Conservation (phyloP, 2,329 filamentous ascomycete genomes). For the Xylaria sp. region DNA sequence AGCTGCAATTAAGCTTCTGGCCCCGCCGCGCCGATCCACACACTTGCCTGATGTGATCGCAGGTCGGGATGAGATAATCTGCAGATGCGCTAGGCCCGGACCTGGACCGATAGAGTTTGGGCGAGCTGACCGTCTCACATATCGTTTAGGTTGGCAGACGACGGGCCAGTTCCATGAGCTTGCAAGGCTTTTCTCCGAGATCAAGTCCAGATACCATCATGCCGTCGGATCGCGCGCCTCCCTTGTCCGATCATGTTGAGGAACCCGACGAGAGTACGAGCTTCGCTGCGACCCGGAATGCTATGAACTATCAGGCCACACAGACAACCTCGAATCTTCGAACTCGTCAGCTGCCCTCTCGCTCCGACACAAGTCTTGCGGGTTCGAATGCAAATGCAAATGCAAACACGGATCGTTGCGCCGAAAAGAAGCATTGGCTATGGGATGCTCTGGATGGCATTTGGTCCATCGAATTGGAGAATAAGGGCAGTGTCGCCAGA, state of each 20-base stretch:
- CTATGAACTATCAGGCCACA: conserved; percentile 56
- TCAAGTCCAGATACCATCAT: conserved; percentile 41
- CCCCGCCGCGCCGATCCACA: conserved; percentile 21
- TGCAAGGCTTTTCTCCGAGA: conserved; percentile 34
- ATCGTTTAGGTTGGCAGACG: conserved; percentile 54
- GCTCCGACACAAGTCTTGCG: conserved; percentile 39
- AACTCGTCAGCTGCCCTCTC: conserved; percentile 37
- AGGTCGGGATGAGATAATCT: not conserved
- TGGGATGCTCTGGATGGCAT: conserved; percentile 60
- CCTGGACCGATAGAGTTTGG: not conserved
- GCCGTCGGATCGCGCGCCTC: conserved; percentile 36
- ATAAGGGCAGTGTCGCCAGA: conserved; percentile 84
- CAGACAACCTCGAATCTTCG: conserved; percentile 44
- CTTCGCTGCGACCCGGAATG: conserved; percentile 52
- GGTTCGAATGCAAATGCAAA: conserved; percentile 43
- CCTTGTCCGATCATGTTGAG: conserved; percentile 32
- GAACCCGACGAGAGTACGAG: conserved; percentile 57
- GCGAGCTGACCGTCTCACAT: conserved; percentile 14
- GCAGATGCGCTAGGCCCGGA: not conserved
- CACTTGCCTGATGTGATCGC: not conserved
- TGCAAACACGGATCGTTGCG: conserved; percentile 32
- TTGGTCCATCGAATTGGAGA: conserved; percentile 79
- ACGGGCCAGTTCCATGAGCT: conserved; percentile 57
- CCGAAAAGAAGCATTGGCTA: conserved; percentile 61
- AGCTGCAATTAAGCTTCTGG: conserved; percentile 20